A percentile compares a stretch with the other conserved stretches of the same genome.
Evolutionary conservation across 2,329 filamentous ascomycete species (phyloP).

Genomic region (Penicillium digitatum): DNA sequence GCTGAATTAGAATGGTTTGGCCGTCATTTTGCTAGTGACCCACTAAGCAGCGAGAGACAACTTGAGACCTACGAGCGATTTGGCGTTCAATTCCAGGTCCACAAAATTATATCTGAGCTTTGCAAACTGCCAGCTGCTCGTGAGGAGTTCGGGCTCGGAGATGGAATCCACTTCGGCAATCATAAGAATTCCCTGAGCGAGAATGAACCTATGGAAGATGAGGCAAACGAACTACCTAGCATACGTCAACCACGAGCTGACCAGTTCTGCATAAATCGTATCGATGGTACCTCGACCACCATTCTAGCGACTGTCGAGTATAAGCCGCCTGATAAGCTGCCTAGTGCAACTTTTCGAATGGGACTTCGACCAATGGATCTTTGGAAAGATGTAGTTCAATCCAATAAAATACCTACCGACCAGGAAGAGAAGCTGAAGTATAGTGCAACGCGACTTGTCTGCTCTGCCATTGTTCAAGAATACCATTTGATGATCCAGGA

Average conservation of each 20-base stretch:
- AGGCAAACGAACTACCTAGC: neutral
- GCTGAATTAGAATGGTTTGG: neutral
- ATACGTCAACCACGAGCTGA: conserved; percentile 5
- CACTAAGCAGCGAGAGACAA: neutral
- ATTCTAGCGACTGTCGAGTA: conserved; percentile 14
- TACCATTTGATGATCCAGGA: neutral
- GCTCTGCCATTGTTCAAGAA: neutral
- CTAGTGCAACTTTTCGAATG: conserved; percentile 5
- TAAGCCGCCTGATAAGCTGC: conserved; percentile 19
- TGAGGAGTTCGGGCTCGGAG: conserved; percentile 18
- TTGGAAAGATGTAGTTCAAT: conserved; percentile 14
- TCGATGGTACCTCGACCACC: conserved; percentile 8
- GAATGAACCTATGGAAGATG: neutral
- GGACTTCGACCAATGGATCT: conserved; percentile 18
- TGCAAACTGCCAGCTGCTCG: conserved; percentile 23
- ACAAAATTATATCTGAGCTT: conserved; percentile 25
- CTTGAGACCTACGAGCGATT: neutral
- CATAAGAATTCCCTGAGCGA: conserved; percentile 3
- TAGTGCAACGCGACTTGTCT: conserved; percentile 18
- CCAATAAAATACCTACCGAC: conserved; percentile 7
- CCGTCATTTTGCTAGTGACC: neutral
- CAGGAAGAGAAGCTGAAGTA: conserved; percentile 16
- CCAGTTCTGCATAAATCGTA: conserved; percentile 18
- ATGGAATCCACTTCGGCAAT: conserved; percentile 14
- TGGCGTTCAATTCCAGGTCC: neutral